Conservation (phyloP, 352 stramenopile species). For the Globisporangium carolinianum region DNA sequence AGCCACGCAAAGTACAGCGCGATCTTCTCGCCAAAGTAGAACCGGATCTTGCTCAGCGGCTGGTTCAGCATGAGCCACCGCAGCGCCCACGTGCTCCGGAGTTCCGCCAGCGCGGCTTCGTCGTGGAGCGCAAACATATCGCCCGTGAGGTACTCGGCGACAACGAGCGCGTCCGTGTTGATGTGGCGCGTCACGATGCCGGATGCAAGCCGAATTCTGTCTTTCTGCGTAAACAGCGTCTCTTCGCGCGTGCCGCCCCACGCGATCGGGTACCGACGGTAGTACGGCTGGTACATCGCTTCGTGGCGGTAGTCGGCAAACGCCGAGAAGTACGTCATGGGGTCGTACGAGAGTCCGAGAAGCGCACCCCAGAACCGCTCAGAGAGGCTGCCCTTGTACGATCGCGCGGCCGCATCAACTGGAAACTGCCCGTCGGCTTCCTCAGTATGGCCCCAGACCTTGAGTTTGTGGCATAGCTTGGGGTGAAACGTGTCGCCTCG, state of each 20-base stretch:
- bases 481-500: slow-evolving; percentile 60
- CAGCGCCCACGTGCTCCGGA: slow-evolving; percentile 69
- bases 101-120: slow-evolving; percentile 45
- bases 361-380: slow-evolving; percentile 51
- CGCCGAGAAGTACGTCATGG: slow-evolving; percentile 73
- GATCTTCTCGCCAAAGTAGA: slow-evolving; percentile 90
- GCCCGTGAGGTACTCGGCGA: slow-evolving; percentile 39
- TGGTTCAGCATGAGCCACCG: slow-evolving; percentile 74
- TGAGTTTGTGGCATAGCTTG: slow-evolving; percentile 37
- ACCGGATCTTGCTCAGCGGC: slow-evolving; percentile 82
- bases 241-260: slow-evolving; percentile 65
- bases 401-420: slow-evolving; percentile 34
- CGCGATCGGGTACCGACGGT: slow-evolving; percentile 68
- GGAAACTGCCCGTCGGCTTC: slow-evolving; percentile 58
- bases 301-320: slow-evolving; percentile 76
- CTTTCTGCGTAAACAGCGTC: slow-evolving; percentile 76
- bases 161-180: slow-evolving; percentile 61
- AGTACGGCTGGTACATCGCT: slow-evolving; percentile 68
- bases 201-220: slow-evolving; percentile 64
- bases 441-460: slow-evolving; percentile 72
- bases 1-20: slow-evolving; percentile 91
- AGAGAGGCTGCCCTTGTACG: slow-evolving; percentile 10
- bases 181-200: slow-evolving; percentile 75
- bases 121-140: slow-evolving; percentile 89
- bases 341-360: slow-evolving; percentile 61